Evolutionary conservation across 495 filamentous ascomycete genomes (phyloP), one percentile per base, ranked within the genome.

Genomic region (Lasiosphaeriaceae sp.): DNA sequence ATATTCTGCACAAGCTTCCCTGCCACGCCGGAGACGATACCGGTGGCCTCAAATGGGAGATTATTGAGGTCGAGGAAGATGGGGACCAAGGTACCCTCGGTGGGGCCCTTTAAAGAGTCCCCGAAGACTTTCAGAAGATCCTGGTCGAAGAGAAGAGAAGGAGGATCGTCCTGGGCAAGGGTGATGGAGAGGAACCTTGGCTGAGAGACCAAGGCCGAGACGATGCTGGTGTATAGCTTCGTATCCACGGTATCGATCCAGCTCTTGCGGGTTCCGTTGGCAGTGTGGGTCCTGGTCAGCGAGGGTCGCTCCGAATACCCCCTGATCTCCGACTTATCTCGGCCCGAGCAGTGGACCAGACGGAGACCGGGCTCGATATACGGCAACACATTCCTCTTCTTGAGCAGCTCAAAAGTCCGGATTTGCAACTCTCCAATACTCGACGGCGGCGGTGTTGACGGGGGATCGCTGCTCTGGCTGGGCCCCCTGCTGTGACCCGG

Each of bases 1-100:
- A 81, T 75, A 55, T 80, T 79, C 55, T 70, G 81, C 1, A 90
- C 88, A 41, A 96, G 77, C 58, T 82, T 82, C 14, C 90, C 88
- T 1, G 92, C 92, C 19, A 97, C 89, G 8, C 92, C 92, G 62
- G 90, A 96, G 35, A 97, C 90, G 52, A 97, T 96, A 34, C 94
- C 94, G 1, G 91, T 96, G 3, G 90, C 91, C 70, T 96, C 92
- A 21, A 92, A 78, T 1, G 92, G 90, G 2, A 97, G 77, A 26
- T 86, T 84, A 20, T 81, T 81, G 49, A 98, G 77, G 61, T 97
- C 91, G 2, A 98, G 80, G 59, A 89, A 93, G 58, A 98, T 94
- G 0, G 94, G 92, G 14, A 97, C 83, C 16, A 96, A 81, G 31
- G 84, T 81, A 49, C 90, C 87, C 47, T 90, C 87, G 44, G 86